These are phyloP conservation scores for Stachybotrys chlorohalonatus DNA, from an alignment of 2,329 filamentous ascomycete species.

Conservation along the genomic window DNA sequence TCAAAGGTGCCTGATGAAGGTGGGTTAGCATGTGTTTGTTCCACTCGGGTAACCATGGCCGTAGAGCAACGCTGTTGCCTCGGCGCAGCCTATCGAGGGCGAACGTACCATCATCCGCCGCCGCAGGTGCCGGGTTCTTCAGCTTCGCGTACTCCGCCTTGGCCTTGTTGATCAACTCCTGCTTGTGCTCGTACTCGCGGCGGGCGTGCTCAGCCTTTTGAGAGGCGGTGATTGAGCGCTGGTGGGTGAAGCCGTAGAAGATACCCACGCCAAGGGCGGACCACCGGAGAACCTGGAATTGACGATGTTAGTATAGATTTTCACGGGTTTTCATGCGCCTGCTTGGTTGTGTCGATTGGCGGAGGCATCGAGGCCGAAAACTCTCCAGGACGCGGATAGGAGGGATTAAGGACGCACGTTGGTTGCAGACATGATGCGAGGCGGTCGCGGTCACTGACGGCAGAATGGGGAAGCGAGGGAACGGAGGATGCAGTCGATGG, in stretches of 20 bases:
- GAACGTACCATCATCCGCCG: conserved; percentile 22
- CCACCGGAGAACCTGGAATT: conserved; percentile 82
- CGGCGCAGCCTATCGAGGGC: background rate
- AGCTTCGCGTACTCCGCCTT: conserved; percentile 80
- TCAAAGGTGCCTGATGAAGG: conserved; percentile 35
- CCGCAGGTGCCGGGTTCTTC: conserved; percentile 45
- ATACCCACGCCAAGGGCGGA: conserved; percentile 85
- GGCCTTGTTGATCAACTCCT: conserved; percentile 83
- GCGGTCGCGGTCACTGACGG: conserved; percentile 32
- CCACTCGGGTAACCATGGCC: background rate
- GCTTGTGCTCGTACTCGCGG: conserved; percentile 84
- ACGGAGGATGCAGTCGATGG: conserved; percentile 22
- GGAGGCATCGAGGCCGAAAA: background rate
- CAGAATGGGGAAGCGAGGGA: conserved; percentile 24
- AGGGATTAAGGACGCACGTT: conserved; percentile 36
- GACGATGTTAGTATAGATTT: background rate
- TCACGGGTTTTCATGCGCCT: no score
- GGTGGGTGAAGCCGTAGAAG: conserved; percentile 94
- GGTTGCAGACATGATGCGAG: conserved; percentile 53
- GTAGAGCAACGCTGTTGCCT: no score
- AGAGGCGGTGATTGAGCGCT: conserved; percentile 65
- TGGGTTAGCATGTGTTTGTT: background rate
- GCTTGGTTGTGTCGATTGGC: no score
- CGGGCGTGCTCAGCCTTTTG: conserved; percentile 63
- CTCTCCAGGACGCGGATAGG: background rate